A percentile compares a stretch with the other conserved stretches of the same genome.
These are phyloP conservation scores for Leptoxyphium fumago DNA, from an alignment of 2,329 filamentous ascomycete species.

Conservation along the genomic window DNA sequence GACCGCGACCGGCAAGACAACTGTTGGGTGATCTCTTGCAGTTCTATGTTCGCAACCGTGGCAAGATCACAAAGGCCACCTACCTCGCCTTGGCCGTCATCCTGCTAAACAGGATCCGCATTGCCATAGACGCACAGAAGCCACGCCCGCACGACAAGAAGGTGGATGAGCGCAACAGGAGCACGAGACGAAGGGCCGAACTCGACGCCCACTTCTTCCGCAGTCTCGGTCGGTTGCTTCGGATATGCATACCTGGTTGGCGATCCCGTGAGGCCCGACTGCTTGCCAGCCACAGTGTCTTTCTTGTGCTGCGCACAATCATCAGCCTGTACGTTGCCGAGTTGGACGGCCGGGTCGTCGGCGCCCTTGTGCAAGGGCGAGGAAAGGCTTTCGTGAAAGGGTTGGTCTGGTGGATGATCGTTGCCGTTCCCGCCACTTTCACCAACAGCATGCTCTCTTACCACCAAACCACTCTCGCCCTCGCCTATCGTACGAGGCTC, in stretches of 20 bases:
- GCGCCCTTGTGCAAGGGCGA: constrained; percentile 77
- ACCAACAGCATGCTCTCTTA: constrained; percentile 99
- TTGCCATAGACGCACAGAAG: constrained; percentile 91
- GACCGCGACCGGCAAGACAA: constrained; percentile 16
- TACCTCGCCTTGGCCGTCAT: constrained; percentile 72
- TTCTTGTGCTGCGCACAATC: constrained; percentile 76
- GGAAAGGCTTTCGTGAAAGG: constrained; percentile 79
- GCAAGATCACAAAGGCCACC: constrained; percentile 65
- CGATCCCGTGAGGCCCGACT: constrained; percentile 75
- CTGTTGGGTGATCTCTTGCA: constrained; percentile 40
- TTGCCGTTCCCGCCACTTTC: constrained; percentile 89
- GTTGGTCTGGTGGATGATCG: constrained; percentile 96
- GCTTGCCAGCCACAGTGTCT: constrained; percentile 81
- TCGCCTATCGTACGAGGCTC: constrained; percentile 82
- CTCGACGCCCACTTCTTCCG: constrained; percentile 78
- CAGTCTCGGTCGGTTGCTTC: constrained; percentile 60
- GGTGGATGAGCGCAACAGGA: constrained; percentile 27
- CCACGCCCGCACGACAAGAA: constrained; percentile 53
- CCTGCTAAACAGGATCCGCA: constrained; percentile 72
- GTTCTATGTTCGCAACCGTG: constrained; percentile 67
- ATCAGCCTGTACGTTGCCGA: constrained; percentile 94
- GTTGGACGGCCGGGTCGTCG: constrained; percentile 86
- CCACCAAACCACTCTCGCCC: constrained; percentile 85
- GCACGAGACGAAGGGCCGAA: constrained; percentile 56
- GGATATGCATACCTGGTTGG: constrained; percentile 84